These are phyloP conservation scores for Xeromyces bisporus DNA, from an alignment of 495 filamentous ascomycete species.

Conservation along the genomic window DNA sequence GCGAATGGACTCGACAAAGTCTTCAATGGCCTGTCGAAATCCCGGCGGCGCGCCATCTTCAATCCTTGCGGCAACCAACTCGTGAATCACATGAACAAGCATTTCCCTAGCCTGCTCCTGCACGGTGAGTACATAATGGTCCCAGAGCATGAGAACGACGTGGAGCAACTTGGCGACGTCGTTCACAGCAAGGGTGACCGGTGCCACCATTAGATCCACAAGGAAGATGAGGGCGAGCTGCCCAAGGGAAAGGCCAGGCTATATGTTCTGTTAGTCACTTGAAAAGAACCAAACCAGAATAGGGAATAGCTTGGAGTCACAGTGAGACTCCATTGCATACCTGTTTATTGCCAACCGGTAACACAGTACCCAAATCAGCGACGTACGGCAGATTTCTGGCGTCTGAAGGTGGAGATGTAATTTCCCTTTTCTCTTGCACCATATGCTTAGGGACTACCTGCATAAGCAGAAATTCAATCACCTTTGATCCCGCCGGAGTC, in stretches of 20 bases:
- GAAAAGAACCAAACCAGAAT: too few species aligned
- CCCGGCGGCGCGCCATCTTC: slow-evolving; percentile 50
- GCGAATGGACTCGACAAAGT: slow-evolving; percentile 80
- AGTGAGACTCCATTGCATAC: too few species aligned
- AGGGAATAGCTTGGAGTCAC: too few species aligned
- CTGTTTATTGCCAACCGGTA: slow-evolving; percentile 82
- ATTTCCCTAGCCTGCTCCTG: slow-evolving; percentile 95
- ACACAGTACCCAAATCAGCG: slow-evolving; percentile 60
- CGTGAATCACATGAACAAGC: slow-evolving; percentile 94
- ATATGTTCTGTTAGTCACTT: slow-evolving; percentile 8
- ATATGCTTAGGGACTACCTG: slow-evolving; percentile 82
- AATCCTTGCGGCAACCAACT: slow-evolving; percentile 80
- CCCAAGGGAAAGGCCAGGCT: slow-evolving; percentile 71
- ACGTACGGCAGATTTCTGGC: slow-evolving; percentile 65
- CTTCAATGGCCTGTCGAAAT: slow-evolving; percentile 61
- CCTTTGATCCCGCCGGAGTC: slow-evolving; percentile 77
- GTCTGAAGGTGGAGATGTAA: slow-evolving; percentile 55
- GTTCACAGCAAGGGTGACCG: slow-evolving; percentile 57
- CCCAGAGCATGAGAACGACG: slow-evolving; percentile 87
- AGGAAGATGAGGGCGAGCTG: slow-evolving; percentile 87
- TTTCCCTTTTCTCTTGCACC: slow-evolving; percentile 70
- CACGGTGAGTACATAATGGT: slow-evolving; percentile 86
- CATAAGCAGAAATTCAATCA: slow-evolving; percentile 82
- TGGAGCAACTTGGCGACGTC: slow-evolving; percentile 75
- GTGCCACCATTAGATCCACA: slow-evolving; percentile 90